phyloP scores from a whole-genome alignment of 192 early-diverging fungal species.

The Coemansia sp. region DNA sequence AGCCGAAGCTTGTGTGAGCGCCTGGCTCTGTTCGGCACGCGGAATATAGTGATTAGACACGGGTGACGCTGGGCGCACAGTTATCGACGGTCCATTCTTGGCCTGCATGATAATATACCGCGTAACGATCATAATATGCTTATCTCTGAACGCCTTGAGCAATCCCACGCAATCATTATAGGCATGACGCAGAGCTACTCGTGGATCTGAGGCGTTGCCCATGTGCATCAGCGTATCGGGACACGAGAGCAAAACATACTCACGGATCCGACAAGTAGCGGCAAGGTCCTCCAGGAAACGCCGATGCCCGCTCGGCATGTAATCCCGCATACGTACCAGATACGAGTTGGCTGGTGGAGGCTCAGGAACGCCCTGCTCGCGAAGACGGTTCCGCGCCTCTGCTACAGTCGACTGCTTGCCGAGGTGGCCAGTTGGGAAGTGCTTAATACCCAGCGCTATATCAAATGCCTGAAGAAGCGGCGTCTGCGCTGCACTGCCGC shows the following conservation, averaged over 20 bases:
- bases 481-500: conserved; percentile 93
- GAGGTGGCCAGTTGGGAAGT: conserved; percentile 72
- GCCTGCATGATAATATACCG: conserved; percentile 89
- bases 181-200: conserved; percentile 57
- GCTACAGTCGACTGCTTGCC: conserved; percentile 35
- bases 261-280: conserved; percentile 67
- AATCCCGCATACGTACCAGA: conserved; percentile 87
- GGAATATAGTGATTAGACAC: conserved; percentile 31
- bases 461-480: conserved; percentile 92
- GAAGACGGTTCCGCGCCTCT: conserved; percentile 37
- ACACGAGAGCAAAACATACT: conserved; percentile 61
- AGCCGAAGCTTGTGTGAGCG: background rate
- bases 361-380: conserved; percentile 33
- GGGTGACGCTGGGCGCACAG: conserved; percentile 39
- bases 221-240: conserved; percentile 35
- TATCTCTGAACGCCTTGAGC: conserved; percentile 86
- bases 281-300: conserved; percentile 80
- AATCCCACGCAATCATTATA: conserved; percentile 84
- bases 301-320: conserved; percentile 89
- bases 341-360: conserved; percentile 66
- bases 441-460: conserved; percentile 84
- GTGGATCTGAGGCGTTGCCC: conserved; percentile 23
- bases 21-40: conserved; percentile 20
- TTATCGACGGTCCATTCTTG: conserved; percentile 68
- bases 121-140: conserved; percentile 90